phyloP scores from a whole-genome alignment of 352 stramenopile genomes.

The Pythium periplocum region DNA sequence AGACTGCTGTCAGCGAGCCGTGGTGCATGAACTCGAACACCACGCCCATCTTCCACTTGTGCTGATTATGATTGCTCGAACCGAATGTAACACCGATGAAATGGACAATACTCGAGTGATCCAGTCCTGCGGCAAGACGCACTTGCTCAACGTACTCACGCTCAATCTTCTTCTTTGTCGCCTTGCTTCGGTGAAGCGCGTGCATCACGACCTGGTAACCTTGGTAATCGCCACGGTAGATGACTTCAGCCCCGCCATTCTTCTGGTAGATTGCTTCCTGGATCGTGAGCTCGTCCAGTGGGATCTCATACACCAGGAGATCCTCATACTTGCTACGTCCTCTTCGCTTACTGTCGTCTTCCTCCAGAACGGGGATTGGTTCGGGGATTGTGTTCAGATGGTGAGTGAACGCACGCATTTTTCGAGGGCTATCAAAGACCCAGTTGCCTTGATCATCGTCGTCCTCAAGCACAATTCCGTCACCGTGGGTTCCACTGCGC shows the following conservation, averaged over 20 bases:
- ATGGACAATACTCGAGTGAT: conserved; percentile 69
- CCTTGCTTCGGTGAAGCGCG: conserved; percentile 46
- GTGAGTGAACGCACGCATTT: conserved; percentile 18
- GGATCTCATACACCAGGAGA: conserved; percentile 72
- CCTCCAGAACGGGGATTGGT: conserved; percentile 33
- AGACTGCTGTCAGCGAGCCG: conserved; percentile 55
- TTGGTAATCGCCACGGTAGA: conserved; percentile 67
- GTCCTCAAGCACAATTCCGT: neutral
- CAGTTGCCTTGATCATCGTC: conserved; percentile 43
- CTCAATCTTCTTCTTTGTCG: conserved; percentile 30
- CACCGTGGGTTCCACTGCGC: neutral
- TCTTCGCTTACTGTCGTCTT: conserved; percentile 39
- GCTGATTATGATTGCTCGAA: conserved; percentile 27
- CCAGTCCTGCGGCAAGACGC: conserved; percentile 45
- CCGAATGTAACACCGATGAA: conserved; percentile 75
- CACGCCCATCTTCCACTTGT: conserved; percentile 55
- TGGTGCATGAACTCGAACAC: conserved; percentile 77
- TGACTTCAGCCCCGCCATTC: conserved; percentile 12
- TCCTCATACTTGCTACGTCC: conserved; percentile 57
- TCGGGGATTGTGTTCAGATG: neutral
- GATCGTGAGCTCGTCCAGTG: conserved; percentile 58
- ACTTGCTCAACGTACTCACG: conserved; percentile 64
- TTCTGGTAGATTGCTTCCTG: conserved; percentile 22
- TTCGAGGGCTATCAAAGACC: conserved; percentile 40
- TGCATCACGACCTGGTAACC: conserved; percentile 66